Evolutionary conservation across 1,284 basidiomycete genomes (phyloP).

Genomic region (Thecaphora thlaspeos): DNA sequence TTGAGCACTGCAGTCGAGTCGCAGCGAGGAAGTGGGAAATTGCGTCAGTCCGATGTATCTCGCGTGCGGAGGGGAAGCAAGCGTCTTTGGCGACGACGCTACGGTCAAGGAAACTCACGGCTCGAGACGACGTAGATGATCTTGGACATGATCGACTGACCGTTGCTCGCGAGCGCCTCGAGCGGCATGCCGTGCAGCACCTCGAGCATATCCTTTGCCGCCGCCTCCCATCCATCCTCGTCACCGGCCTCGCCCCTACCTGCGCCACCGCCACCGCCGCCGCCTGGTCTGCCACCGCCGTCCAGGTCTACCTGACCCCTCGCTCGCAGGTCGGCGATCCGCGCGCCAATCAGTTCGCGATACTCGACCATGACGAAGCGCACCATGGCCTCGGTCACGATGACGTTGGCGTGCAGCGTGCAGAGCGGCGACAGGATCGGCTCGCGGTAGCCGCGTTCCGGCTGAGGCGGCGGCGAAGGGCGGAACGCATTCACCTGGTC

Average conservation of each 20-base stretch:
- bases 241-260: slow-evolving; percentile 2
- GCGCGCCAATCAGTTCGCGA: slow-evolving; percentile 17
- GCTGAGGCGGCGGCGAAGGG: slow-evolving; percentile 19
- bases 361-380: slow-evolving; percentile 40
- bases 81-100: no score
- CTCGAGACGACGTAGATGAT: slow-evolving; percentile 35
- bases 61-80: no score
- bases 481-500: slow-evolving; percentile 35
- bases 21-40: no score
- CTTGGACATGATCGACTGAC: slow-evolving; percentile 30
- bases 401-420: slow-evolving; percentile 45
- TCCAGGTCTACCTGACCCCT: slow-evolving; percentile 5
- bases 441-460: not conserved
- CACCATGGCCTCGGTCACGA: slow-evolving; percentile 36
- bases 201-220: slow-evolving; percentile 24
- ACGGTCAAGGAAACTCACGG: not conserved
- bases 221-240: slow-evolving; percentile 25
- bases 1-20: slow-evolving; percentile 8
- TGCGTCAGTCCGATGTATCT: no score
- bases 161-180: slow-evolving; percentile 38
- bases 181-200: slow-evolving; percentile 30
- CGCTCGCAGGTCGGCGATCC: slow-evolving; percentile 17
- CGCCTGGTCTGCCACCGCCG: no score
- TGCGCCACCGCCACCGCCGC: not conserved
- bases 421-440: slow-evolving; percentile 34